phyloP scores from a whole-genome alignment of 2,329 filamentous ascomycete genomes.

The Onygena corvina region DNA sequence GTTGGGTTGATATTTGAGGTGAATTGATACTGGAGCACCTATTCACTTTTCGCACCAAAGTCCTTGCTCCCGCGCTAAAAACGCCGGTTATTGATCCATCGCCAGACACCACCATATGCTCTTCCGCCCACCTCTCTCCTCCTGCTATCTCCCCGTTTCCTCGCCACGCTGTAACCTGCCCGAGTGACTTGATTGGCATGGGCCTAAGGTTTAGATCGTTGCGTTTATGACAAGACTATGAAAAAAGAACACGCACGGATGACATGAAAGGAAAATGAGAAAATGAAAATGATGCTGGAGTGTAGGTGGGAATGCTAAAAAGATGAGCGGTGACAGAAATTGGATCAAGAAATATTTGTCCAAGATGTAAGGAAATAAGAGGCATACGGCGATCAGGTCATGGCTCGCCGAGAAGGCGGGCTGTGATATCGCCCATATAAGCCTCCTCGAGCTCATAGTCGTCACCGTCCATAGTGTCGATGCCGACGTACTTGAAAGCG shows the following conservation, averaged over 20 bases:
- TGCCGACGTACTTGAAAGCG: slow-evolving; percentile 69
- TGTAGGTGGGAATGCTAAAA: slow-evolving; percentile 2
- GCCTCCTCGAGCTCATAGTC: slow-evolving; percentile 83
- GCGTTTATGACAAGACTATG: slow-evolving; percentile 11
- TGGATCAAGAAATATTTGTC: slow-evolving; percentile 7
- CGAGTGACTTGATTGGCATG: slow-evolving; percentile 3
- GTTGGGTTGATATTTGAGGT: not conserved
- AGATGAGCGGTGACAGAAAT: not conserved
- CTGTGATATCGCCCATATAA: slow-evolving; percentile 82
- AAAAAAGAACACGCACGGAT: not conserved
- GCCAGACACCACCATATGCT: slow-evolving; percentile 21
- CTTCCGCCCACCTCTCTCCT: slow-evolving; percentile 8
- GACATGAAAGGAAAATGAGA: not conserved
- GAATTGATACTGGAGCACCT: slow-evolving; percentile 1
- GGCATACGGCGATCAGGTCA: too few relatives aligned
- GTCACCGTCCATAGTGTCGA: slow-evolving; percentile 62
- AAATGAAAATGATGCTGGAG: not conserved
- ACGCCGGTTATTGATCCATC: slow-evolving; percentile 16
- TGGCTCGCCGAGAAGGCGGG: slow-evolving; percentile 68
- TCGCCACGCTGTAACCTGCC: not conserved
- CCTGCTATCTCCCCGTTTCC: slow-evolving; percentile 18
- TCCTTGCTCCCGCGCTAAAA: slow-evolving; percentile 9
- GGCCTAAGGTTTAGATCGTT: not conserved
- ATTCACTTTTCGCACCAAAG: slow-evolving; percentile 2
- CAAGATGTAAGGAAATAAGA: slow-evolving; percentile 3